Base-by-base conservation (phyloP, 768 basidiomycete species). In the Dendrothele bispora region DNA sequence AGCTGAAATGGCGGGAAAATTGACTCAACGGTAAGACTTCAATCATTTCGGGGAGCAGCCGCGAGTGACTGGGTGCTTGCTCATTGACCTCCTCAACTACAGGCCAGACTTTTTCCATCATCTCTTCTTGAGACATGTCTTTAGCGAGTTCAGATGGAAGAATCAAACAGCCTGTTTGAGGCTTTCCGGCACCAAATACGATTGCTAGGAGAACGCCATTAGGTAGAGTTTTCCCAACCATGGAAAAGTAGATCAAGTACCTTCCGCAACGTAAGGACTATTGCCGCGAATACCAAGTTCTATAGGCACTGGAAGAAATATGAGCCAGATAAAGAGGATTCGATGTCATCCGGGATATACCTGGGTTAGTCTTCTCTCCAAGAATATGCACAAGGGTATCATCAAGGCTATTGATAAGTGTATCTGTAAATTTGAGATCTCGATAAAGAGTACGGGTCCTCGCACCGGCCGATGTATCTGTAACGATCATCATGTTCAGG, bases 281-380 rank as follows among this genome's bases (percentile, higher is more conserved):
- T 72, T 70, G 11, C 78, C 77, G 17, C 75, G 74, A 45, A 81
- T 71, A 17, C 68, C 63, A 30, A 78, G 67, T 53, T 80, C 79
- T 44, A 80, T 78, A 0, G 79, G 77, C 4, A 78, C 73, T 27
- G n/a, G 15, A 45, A 21, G 12, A 10, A 36, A 12, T 7, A 7
- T n/a, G 14, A 2, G 43, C 7, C 26, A 20, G 21, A 18, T 32
- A 24, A 3, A 43, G 37, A 7, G 46, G 21, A 42, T 7, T n/a
- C 4, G 15, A 7, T 15, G 7, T 25, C 21, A 28, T 26, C 22
- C 25, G 10, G 3, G 26, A 52, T 49, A 12, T 53, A 61, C 61
- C 56, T 5, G 78, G 78, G 51, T 79, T 79, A 8, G 77, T 79
- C 64, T 82, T 82, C 61, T 82, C 79, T 6, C 80, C 78, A 2